Conservation (phyloP, 2,329 filamentous ascomycete species). For the Cadophora luteo-olivacea region DNA sequence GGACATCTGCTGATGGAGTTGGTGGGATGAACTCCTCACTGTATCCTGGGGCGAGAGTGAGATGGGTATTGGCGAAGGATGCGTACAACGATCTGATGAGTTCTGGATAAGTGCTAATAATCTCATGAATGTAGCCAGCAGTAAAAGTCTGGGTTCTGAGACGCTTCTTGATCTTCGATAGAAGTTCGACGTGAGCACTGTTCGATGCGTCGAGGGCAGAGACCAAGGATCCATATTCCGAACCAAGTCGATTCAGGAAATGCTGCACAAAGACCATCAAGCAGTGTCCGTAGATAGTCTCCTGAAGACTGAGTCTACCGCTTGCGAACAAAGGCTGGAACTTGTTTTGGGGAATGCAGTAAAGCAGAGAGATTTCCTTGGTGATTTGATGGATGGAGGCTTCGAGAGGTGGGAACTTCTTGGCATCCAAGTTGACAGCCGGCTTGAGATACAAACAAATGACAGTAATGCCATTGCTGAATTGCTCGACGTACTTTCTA, state of each 20-base stretch:
- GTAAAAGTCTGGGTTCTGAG: conserved; percentile 97
- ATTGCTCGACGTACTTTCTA: conserved; percentile 97
- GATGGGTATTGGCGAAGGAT: conserved; percentile 88
- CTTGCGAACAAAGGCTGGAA: conserved; percentile 89
- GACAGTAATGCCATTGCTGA: conserved; percentile 96
- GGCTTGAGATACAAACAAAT: conserved; percentile 95
- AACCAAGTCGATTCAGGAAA: conserved; percentile 90
- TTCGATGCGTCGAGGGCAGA: conserved; percentile 82
- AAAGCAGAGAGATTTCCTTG: conserved; percentile 95
- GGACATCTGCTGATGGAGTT: conserved; percentile 67
- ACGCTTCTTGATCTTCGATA: conserved; percentile 94
- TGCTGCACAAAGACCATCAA: conserved; percentile 98
- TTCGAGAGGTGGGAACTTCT: conserved; percentile 79
- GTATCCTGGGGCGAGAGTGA: conserved; percentile 58
- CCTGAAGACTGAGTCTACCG: conserved; percentile 88
- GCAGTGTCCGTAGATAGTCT: conserved; percentile 96
- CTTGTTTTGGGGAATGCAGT: conserved; percentile 97
- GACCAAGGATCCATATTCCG: conserved; percentile 88
- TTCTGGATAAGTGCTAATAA: conserved; percentile 88
- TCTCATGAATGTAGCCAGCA: conserved; percentile 96
- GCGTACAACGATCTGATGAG: conserved; percentile 89
- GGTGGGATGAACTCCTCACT: conserved; percentile 61
- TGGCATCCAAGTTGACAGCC: conserved; percentile 62
- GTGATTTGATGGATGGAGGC: conserved; percentile 98
- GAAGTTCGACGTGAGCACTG: conserved; percentile 79